Evolutionary conservation across 2,329 filamentous ascomycete genomes (phyloP).

Genomic region (Fusarium sp.): DNA sequence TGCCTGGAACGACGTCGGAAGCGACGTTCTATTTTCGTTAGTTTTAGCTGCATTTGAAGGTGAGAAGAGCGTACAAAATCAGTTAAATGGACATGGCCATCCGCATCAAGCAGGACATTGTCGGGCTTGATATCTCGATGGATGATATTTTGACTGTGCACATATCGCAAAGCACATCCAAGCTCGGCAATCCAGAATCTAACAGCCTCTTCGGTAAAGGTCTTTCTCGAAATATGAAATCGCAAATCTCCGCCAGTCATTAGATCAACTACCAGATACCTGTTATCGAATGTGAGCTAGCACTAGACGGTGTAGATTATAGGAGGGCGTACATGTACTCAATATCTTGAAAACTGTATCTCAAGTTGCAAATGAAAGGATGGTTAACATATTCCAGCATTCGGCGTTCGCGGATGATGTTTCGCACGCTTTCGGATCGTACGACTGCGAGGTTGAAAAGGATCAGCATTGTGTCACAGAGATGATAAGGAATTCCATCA

Average conservation of each 20-base stretch:
- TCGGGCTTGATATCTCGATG: conserved; percentile 93
- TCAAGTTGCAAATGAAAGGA: conserved; percentile 96
- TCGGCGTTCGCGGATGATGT: conserved; percentile 95
- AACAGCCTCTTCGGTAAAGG: conserved; percentile 96
- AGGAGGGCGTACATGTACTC: conserved; percentile 84
- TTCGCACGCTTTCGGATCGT: conserved; percentile 95
- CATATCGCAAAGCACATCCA: conserved; percentile 88
- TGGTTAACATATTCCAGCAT: conserved; percentile 99
- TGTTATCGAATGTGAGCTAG: conserved; percentile 46
- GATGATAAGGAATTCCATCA: background rate
- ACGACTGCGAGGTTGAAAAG: conserved; percentile 71
- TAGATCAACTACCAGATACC: conserved; percentile 97
- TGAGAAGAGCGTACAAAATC: conserved; percentile 79
- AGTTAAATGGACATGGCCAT: conserved; percentile 95
- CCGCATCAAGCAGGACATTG: conserved; percentile 86
- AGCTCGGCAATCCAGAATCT: conserved; percentile 97
- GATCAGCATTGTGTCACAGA: conserved; percentile 34
- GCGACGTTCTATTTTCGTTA: conserved; percentile 80
- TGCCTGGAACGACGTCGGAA: conserved; percentile 86
- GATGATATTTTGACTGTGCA: conserved; percentile 87
- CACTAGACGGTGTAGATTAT: background rate
- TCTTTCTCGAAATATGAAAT: conserved; percentile 97
- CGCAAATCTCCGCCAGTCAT: conserved; percentile 98
- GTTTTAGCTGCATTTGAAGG: background rate
- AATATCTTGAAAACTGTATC: conserved; percentile 99